phyloP scores from a whole-genome alignment of 2,329 filamentous ascomycete genomes.

The Thermomyces lanuginosus region DNA sequence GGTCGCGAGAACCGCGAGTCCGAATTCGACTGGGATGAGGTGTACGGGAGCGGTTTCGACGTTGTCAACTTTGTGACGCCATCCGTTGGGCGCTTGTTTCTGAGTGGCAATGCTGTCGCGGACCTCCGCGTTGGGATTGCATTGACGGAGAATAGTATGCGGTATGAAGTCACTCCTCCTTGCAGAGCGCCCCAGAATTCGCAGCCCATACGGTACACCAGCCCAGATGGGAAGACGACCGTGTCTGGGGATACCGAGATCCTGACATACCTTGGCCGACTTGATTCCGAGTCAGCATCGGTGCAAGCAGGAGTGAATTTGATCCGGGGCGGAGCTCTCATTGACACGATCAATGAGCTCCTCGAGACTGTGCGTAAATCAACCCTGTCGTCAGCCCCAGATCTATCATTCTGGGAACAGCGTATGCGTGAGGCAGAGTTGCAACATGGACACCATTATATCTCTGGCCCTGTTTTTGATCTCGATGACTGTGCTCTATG shows the following conservation, averaged over 20 bases:
- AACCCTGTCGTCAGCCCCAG: conserved; percentile 5
- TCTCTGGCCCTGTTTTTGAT: conserved; percentile 19
- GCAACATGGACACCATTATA: conserved; percentile 15
- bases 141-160: conserved; percentile 24
- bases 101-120: conserved; percentile 17
- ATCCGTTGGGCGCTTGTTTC: conserved; percentile 15
- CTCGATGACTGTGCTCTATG: conserved; percentile 31
- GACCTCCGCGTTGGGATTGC: conserved; percentile 24
- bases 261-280: conserved; percentile 15
- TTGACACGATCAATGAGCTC: conserved; percentile 15
- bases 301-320: conserved; percentile 13
- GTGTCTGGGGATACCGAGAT: conserved; percentile 19
- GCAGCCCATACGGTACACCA: conserved; percentile 14
- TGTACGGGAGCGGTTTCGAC: conserved; percentile 71
- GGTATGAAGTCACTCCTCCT: conserved; percentile 16
- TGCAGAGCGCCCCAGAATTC: conserved; percentile 1
- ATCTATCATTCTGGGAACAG: conserved; percentile 18
- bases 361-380: conserved; percentile 15
- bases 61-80: conserved; percentile 40
- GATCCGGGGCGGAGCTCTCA: conserved; percentile 14
- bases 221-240: conserved; percentile 12
- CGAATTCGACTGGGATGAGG: conserved; percentile 53
- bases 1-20: conserved; percentile 64
- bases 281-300: conserved; percentile 6
- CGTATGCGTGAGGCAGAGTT: conserved; percentile 8